A percentile compares a stretch with the other conserved stretches of the same genome.
These are phyloP conservation scores for Calophaca sinica DNA, from an alignment of 306 rosid species.

Conservation along the genomic window DNA sequence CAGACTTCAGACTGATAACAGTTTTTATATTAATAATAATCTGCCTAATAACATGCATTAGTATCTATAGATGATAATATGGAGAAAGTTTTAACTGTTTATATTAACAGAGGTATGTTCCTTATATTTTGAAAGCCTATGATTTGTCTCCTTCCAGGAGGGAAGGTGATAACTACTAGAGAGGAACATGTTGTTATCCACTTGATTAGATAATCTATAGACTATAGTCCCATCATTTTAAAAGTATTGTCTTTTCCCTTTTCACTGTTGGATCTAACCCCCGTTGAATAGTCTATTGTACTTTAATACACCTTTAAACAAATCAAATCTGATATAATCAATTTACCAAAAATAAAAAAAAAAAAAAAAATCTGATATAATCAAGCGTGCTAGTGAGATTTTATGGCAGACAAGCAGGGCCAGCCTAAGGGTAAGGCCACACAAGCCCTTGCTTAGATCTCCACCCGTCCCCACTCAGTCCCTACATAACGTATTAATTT, in stretches of 20 bases:
- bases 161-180: constrained; percentile 47
- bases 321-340: constrained; percentile 32
- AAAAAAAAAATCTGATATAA: constrained; percentile 33
- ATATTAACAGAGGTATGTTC: constrained; percentile 28
- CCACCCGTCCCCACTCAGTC: no score
- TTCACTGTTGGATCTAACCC: constrained; percentile 31
- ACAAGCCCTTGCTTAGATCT: no score
- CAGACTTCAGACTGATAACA: background rate
- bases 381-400: constrained; percentile 33
- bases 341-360: no score
- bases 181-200: constrained; percentile 48
- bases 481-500: no score
- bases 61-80: background rate
- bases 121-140: constrained; percentile 38
- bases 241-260: constrained; percentile 39
- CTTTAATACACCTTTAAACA: constrained; percentile 30
- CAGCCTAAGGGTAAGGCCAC: no score
- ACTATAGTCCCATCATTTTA: constrained; percentile 46
- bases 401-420: background rate
- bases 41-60: constrained; percentile 31
- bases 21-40: background rate
- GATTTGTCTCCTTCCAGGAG: constrained; percentile 54
- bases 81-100: constrained; percentile 21
- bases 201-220: constrained; percentile 45
- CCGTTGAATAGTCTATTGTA: constrained; percentile 42